Percentiles rank a stretch among this genome's conserved stretches.
These are phyloP conservation scores for Saprolegnia diclina DNA, from an alignment of 352 stramenopile genomes.

Conservation along the genomic window DNA sequence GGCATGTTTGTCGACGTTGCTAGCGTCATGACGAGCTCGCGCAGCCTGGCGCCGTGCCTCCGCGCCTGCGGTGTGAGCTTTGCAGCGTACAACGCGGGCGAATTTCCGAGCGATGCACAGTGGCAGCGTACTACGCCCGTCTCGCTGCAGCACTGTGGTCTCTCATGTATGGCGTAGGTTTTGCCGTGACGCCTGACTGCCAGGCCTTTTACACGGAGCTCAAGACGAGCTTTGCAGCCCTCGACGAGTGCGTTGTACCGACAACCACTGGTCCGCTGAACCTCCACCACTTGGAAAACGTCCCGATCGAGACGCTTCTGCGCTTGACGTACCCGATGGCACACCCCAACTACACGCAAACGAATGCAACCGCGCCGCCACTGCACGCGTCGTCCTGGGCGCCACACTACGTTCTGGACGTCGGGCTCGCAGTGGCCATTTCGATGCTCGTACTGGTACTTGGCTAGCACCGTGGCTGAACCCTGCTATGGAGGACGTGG, in stretches of 20 bases:
- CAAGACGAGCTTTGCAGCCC: neutral
- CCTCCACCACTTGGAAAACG: neutral
- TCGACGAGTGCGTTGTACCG: neutral
- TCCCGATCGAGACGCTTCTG: conserved; percentile 1
- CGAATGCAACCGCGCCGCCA: neutral
- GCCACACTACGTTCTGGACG: no score
- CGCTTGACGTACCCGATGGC: neutral
- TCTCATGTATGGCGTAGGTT: neutral
- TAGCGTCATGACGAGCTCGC: neutral
- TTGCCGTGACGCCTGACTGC: neutral
- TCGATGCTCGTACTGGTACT: no score
- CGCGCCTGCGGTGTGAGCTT: neutral
- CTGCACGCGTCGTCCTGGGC: no score
- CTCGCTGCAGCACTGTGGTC: no score
- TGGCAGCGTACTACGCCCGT: neutral
- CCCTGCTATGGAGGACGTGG: no score
- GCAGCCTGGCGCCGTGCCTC: neutral
- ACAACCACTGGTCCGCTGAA: neutral
- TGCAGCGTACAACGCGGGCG: neutral
- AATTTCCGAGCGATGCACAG: neutral
- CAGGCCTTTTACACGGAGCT: conserved; percentile 7
- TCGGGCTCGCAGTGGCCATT: no score
- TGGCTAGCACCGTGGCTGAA: no score
- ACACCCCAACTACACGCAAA: neutral
- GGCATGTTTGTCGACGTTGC: no score